These are phyloP conservation scores for Dictyostelium intermedium DNA, from an alignment of 78 protist species.

Conservation along the genomic window DNA sequence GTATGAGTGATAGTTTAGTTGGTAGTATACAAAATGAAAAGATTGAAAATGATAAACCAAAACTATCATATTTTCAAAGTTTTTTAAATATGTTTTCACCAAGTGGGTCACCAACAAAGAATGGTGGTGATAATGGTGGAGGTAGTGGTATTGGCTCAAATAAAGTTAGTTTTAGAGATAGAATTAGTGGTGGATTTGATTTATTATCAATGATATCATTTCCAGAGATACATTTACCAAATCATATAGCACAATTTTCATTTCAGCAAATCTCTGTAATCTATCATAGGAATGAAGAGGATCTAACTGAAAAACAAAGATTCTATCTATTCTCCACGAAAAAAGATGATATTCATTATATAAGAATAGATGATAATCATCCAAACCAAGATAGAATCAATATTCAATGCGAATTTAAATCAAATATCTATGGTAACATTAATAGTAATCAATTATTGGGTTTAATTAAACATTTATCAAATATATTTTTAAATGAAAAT, in stretches of 20 bases:
- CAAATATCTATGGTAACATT: background rate
- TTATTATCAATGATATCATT: background rate
- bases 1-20: background rate
- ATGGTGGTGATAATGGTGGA: background rate
- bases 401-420: conserved; percentile 3
- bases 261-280: conserved; percentile 10
- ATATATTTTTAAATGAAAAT: conserved; percentile 1
- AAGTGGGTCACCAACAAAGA: conserved; percentile 9
- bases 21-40: background rate
- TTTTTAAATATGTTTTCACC: conserved; percentile 18
- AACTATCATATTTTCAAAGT: conserved; percentile 5
- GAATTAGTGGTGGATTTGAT: background rate
- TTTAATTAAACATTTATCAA: conserved; percentile 7
- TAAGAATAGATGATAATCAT: conserved; percentile 6
- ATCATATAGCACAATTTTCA: conserved; percentile 4
- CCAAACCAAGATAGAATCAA: background rate
- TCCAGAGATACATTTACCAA: conserved; percentile 16
- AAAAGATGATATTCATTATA: conserved; percentile 15
- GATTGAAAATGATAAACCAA: conserved; percentile 18
- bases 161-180: background rate
- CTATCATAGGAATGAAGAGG: background rate
- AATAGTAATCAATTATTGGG: background rate
- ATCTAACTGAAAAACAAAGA: background rate
- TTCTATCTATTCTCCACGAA: conserved; percentile 27
- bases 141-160: background rate